phyloP scores from a whole-genome alignment of 805 yeast genomes.

The Nakazawaea holstii region DNA sequence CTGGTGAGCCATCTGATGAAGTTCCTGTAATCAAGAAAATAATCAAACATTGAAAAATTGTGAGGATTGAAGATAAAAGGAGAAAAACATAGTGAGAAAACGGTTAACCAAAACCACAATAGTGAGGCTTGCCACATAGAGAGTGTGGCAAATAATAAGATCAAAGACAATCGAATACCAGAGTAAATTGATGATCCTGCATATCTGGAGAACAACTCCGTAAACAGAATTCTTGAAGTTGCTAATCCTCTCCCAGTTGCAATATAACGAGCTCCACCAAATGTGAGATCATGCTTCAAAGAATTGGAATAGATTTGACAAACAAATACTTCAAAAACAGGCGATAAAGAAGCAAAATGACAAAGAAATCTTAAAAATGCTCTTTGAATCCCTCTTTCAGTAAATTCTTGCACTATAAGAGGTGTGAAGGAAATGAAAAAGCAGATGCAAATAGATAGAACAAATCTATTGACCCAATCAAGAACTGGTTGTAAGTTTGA shows the following conservation, averaged over 20 bases:
- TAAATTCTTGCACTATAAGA: slow-evolving; percentile 75
- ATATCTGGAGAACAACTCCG: slow-evolving; percentile 68
- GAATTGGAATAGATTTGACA: slow-evolving; percentile 89
- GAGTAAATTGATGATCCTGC: slow-evolving; percentile 71
- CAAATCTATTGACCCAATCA: slow-evolving; percentile 86
- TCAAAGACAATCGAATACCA: slow-evolving; percentile 65
- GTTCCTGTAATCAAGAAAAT: slow-evolving; percentile 44
- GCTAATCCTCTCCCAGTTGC: slow-evolving; percentile 96
- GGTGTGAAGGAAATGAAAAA: slow-evolving; percentile 92
- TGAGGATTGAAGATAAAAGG: slow-evolving; percentile 53
- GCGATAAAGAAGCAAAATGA: slow-evolving; percentile 80
- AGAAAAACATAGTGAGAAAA: slow-evolving; percentile 38
- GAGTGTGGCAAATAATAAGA: slow-evolving; percentile 68
- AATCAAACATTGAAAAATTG: slow-evolving; percentile 42
- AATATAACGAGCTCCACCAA: slow-evolving; percentile 90
- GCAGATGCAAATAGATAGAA: slow-evolving; percentile 85
- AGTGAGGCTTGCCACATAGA: slow-evolving; percentile 79
- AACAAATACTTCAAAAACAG: slow-evolving; percentile 90
- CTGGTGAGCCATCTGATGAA: slow-evolving; percentile 69
- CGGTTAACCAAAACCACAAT: slow-evolving; percentile 52
- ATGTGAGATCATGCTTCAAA: slow-evolving; percentile 65
- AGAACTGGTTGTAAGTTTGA: slow-evolving; percentile 81
- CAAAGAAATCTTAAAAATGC: slow-evolving; percentile 65
- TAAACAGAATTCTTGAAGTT: slow-evolving; percentile 70
- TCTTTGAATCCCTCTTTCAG: slow-evolving; percentile 80